A percentile compares a stretch with the other conserved stretches of the same genome.
Conservation (phyloP, 2,329 filamentous ascomycete species). For the Talaromyces islandicus region DNA sequence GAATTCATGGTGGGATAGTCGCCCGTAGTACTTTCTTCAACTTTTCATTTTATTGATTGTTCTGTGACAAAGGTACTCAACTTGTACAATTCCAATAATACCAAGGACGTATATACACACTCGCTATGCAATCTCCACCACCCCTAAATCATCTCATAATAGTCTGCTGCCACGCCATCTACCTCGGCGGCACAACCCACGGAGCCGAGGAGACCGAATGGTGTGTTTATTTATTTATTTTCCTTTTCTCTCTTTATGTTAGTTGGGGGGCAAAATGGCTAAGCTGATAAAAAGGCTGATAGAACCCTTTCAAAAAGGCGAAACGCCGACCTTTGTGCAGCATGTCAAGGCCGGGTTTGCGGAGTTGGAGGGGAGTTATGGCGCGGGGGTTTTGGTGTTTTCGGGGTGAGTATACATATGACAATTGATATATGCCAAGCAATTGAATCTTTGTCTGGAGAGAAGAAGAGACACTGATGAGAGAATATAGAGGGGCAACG, state of each 20-base stretch:
- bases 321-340: constrained; percentile 71
- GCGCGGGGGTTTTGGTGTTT: constrained; percentile 56
- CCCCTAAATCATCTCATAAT: constrained; percentile 56
- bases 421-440: no score
- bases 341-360: constrained; percentile 64
- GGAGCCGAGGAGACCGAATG: constrained; percentile 57
- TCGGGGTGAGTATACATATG: constrained; percentile 49
- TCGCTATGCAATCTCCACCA: background rate
- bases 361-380: constrained; percentile 40
- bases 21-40: background rate
- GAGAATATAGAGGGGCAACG: constrained; percentile 53
- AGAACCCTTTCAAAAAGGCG: constrained; percentile 68
- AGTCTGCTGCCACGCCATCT: constrained; percentile 81
- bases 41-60: background rate
- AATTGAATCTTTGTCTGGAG: background rate
- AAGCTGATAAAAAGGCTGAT: constrained; percentile 52
- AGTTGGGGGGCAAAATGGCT: background rate
- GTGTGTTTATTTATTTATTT: no score
- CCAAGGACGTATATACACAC: background rate
- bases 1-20: background rate
- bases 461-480: background rate
- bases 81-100: background rate
- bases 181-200: constrained; percentile 51
- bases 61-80: background rate
- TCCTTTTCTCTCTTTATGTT: background rate